Conservation (phyloP, 2,329 filamentous ascomycete genomes). For the Gliomastix tumulicola region DNA sequence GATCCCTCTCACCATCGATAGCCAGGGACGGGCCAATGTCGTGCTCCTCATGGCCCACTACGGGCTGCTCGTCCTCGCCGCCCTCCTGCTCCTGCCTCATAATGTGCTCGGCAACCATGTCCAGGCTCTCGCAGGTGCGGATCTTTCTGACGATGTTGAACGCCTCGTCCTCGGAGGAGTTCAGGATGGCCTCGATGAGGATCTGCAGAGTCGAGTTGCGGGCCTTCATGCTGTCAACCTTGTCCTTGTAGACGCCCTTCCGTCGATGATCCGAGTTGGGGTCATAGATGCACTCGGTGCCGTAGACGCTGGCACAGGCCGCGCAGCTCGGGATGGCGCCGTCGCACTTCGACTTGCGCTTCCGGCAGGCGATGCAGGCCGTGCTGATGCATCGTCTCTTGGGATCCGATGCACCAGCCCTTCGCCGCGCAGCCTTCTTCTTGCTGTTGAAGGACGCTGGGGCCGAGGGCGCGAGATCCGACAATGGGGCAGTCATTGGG, state of each 20-base stretch:
- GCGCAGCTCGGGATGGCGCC: slow-evolving; percentile 87
- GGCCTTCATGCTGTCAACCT: slow-evolving; percentile 81
- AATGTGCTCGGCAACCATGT: slow-evolving; percentile 47
- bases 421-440: slow-evolving; percentile 42
- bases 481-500: no score
- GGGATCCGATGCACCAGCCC: slow-evolving; percentile 30
- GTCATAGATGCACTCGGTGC: slow-evolving; percentile 87
- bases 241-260: slow-evolving; percentile 95
- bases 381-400: slow-evolving; percentile 78
- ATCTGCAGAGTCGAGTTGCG: slow-evolving; percentile 83
- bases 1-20: slow-evolving; percentile 62
- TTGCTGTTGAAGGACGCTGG: no score
- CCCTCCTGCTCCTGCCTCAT: slow-evolving; percentile 19
- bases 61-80: slow-evolving; percentile 33
- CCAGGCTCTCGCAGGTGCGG: slow-evolving; percentile 70
- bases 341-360: slow-evolving; percentile 83
- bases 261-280: slow-evolving; percentile 92
- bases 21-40: slow-evolving; percentile 32
- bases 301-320: slow-evolving; percentile 92
- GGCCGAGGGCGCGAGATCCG: no score
- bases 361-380: slow-evolving; percentile 75
- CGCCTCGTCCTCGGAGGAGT: slow-evolving; percentile 83
- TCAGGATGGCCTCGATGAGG: slow-evolving; percentile 87
- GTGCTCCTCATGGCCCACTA: slow-evolving; percentile 23
- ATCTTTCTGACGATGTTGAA: slow-evolving; percentile 77